phyloP scores from a whole-genome alignment of 73 alveolate species.

The Urostyla sp. region DNA sequence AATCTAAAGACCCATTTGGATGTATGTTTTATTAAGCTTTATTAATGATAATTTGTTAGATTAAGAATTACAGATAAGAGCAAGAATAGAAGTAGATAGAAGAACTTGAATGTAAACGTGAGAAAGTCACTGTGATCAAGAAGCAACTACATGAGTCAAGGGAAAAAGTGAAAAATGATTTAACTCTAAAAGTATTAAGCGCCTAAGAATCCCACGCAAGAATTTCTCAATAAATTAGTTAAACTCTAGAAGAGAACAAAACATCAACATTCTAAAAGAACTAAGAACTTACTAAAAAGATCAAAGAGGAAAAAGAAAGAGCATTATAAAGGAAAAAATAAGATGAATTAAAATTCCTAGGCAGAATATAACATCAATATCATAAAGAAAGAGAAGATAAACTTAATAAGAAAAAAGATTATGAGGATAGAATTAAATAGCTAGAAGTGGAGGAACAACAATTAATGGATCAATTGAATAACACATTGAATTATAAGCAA shows the following conservation, averaged over 20 bases:
- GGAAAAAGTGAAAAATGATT: constrained; percentile 7
- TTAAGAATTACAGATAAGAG: too few species aligned
- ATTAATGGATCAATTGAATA: not conserved
- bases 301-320: not conserved
- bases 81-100: too few species aligned
- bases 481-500: too few species aligned
- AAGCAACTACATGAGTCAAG: not conserved
- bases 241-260: not conserved
- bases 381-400: constrained; percentile 21
- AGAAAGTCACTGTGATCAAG: not conserved
- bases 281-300: not conserved
- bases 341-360: constrained; percentile 4
- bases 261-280: not conserved
- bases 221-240: not conserved
- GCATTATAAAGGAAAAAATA: not conserved
- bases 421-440: not conserved
- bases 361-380: constrained; percentile 13
- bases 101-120: too few species aligned
- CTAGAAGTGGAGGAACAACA: constrained; percentile 7
- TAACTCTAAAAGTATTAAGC: too few species aligned
- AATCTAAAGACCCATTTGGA: not conserved
- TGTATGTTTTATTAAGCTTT: not conserved
- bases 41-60: not conserved
- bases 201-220: not conserved
- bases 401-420: not conserved